Evolutionary conservation across 305 asterid species (phyloP).

Genomic region (Solanum hybrid): DNA sequence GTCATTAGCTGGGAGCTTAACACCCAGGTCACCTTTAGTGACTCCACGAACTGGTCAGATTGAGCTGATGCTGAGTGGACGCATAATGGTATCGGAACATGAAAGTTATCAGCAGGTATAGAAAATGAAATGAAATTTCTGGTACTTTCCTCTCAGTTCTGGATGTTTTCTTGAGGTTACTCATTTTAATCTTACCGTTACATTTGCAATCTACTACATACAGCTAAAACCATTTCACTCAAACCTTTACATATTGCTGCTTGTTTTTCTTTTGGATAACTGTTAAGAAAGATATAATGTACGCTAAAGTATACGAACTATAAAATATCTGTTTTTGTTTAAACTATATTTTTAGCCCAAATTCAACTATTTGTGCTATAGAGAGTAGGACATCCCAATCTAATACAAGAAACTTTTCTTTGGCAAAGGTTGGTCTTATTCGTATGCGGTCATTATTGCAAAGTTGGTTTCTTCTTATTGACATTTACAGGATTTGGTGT

Average conservation of each 20-base stretch:
- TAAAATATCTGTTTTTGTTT: not conserved
- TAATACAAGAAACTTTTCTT: not conserved
- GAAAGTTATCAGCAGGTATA: conserved; percentile 90
- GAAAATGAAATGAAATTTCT: not conserved
- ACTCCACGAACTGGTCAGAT: conserved; percentile 86
- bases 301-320: no score
- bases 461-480: not conserved
- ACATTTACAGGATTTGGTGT: not conserved
- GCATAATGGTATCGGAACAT: conserved; percentile 57
- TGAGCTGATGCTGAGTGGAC: conserved; percentile 63
- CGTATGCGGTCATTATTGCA: not conserved
- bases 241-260: not conserved
- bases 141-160: not conserved
- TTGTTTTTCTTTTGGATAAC: not conserved
- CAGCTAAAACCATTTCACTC: not conserved
- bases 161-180: not conserved
- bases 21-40: conserved; percentile 85
- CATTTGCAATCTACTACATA: not conserved
- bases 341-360: not conserved
- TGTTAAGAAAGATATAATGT: not conserved
- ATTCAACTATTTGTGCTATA: not conserved
- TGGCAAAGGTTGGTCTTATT: not conserved
- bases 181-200: not conserved
- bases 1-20: conserved; percentile 64
- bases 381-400: not conserved